These are phyloP conservation scores for Trichothecium sympodiale DNA, from an alignment of 2,329 filamentous ascomycete genomes.

Conservation along the genomic window DNA sequence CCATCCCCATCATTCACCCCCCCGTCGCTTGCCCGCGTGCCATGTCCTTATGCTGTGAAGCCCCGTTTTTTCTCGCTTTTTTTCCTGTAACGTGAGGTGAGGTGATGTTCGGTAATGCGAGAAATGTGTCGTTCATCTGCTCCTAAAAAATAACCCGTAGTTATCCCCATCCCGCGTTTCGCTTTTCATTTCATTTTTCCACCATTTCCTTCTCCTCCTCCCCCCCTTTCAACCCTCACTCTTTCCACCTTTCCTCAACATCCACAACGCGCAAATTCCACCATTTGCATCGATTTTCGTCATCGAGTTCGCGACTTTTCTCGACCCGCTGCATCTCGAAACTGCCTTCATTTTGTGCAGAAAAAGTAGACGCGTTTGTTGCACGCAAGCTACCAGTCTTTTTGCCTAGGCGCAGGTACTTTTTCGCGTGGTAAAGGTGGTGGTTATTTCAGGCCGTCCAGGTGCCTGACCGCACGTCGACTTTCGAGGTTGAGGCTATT, in stretches of 20 bases:
- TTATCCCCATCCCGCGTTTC: constrained; percentile 31
- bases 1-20: background rate
- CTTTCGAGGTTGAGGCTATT: constrained; percentile 26
- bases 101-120: constrained; percentile 21
- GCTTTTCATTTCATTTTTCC: constrained; percentile 17
- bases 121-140: constrained; percentile 24
- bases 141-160: constrained; percentile 32
- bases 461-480: constrained; percentile 4
- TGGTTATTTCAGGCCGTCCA: constrained; percentile 1
- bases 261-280: constrained; percentile 12
- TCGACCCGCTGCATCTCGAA: constrained; percentile 22
- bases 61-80: constrained; percentile 35
- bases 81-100: constrained; percentile 19
- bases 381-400: constrained; percentile 8
- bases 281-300: constrained; percentile 13
- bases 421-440: constrained; percentile 10
- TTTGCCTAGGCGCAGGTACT: constrained; percentile 10
- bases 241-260: constrained; percentile 19
- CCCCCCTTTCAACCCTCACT: constrained; percentile 17
- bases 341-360: constrained; percentile 22
- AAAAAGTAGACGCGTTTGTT: constrained; percentile 13
- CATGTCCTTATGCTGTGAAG: constrained; percentile 6
- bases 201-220: constrained; percentile 11
- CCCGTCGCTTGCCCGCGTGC: background rate
- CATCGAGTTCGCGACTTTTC: constrained; percentile 30